These are phyloP conservation scores for Thelephora ganbajun DNA, from an alignment of 768 basidiomycete species.

Conservation along the genomic window DNA sequence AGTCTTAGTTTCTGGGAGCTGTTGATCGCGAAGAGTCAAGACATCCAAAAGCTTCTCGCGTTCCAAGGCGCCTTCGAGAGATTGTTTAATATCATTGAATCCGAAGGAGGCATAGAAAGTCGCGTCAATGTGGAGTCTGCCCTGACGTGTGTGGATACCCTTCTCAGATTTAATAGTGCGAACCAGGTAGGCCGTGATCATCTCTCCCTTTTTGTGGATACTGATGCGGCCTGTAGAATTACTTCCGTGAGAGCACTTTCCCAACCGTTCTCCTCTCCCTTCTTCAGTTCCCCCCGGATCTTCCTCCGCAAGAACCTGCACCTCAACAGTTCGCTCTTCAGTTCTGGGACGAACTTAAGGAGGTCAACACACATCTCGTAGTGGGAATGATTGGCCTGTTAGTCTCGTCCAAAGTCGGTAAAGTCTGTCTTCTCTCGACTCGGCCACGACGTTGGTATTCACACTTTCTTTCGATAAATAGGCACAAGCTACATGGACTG, in stretches of 20 bases:
- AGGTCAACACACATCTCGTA: constrained; percentile 64
- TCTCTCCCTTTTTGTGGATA: not conserved
- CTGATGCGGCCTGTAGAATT: constrained; percentile 47
- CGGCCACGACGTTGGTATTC: not conserved
- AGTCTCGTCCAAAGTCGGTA: constrained; percentile 53
- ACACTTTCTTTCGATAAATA: constrained; percentile 13
- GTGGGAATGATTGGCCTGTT: constrained; percentile 81
- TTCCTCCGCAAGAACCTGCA: constrained; percentile 41
- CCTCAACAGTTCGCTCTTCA: constrained; percentile 90
- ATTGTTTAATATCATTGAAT: constrained; percentile 74
- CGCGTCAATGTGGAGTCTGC: constrained; percentile 78
- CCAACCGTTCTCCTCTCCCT: constrained; percentile 52
- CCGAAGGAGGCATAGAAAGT: constrained; percentile 88
- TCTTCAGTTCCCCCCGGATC: constrained; percentile 53
- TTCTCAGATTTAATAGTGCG: constrained; percentile 85
- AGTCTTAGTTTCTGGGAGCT: not conserved
- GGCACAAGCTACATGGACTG: constrained; percentile 44
- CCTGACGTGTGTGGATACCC: constrained; percentile 71
- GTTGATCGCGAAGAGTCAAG: constrained; percentile 63
- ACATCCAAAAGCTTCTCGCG: constrained; percentile 92
- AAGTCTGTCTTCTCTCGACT: constrained; percentile 26
- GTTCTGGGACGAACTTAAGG: constrained; percentile 88
- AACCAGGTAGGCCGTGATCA: constrained; percentile 55
- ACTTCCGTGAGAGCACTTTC: constrained; percentile 83
- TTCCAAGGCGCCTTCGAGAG: constrained; percentile 97